phyloP scores from a whole-genome alignment of 345 rosid genomes.

The Populus deltoides region DNA sequence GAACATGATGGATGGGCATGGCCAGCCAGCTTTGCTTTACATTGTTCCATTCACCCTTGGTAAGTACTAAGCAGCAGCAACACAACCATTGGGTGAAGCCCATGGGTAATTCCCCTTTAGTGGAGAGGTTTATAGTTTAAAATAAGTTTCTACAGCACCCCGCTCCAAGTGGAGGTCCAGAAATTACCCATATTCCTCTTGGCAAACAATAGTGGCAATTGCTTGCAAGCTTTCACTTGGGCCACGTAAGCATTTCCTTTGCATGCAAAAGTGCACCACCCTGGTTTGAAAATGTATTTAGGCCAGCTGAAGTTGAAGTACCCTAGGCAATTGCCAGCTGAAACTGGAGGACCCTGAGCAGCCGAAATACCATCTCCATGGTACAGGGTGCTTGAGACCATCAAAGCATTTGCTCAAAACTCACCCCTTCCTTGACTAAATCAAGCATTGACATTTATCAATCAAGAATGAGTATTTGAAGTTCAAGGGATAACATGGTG shows the following conservation, averaged over 20 bases:
- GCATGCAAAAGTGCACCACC: background rate
- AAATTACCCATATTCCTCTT: background rate
- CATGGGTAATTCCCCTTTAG: background rate
- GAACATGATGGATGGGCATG: conserved; percentile 41
- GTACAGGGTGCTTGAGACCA: background rate
- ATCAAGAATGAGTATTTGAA: background rate
- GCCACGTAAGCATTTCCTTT: no score
- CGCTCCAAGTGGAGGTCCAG: background rate
- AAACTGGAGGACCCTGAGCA: background rate
- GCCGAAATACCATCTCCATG: background rate
- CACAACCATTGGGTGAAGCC: background rate
- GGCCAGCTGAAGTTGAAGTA: background rate
- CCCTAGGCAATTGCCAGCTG: background rate
- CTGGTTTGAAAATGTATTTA: background rate
- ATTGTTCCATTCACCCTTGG: conserved; percentile 37
- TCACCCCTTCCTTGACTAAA: background rate
- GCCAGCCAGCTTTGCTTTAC: conserved; percentile 36
- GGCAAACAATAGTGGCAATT: background rate
- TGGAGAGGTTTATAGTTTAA: background rate
- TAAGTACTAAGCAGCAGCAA: background rate
- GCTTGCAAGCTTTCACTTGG: background rate
- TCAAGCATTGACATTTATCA: background rate
- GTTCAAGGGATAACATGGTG: background rate
- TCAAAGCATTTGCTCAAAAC: background rate
- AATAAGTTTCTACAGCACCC: background rate